phyloP scores from a whole-genome alignment of 768 basidiomycete genomes.

The Psilocybe sp. region DNA sequence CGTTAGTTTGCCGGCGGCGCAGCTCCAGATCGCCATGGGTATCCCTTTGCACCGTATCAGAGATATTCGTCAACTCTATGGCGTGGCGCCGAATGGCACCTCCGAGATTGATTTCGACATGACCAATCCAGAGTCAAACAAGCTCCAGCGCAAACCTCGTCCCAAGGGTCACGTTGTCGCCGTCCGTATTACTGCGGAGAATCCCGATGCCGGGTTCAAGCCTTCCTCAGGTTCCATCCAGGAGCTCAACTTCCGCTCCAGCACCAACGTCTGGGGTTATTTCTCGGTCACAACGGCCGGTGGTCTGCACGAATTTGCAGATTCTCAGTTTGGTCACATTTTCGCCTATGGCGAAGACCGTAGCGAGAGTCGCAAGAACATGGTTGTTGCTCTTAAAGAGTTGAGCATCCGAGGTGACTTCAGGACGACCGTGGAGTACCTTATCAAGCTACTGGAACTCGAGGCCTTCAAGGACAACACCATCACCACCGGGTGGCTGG shows the following conservation, averaged over 20 bases:
- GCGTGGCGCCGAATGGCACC: constrained; percentile 83
- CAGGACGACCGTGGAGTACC: constrained; percentile 96
- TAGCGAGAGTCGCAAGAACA: constrained; percentile 93
- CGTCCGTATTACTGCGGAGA: constrained; percentile 98
- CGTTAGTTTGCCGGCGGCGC: constrained; percentile 95
- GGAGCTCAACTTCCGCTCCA: constrained; percentile 99
- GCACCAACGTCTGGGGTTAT: constrained; percentile 99
- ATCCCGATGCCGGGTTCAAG: constrained; percentile 99
- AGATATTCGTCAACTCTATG: constrained; percentile 94
- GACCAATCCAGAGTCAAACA: constrained; percentile 80
- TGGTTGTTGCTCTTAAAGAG: constrained; percentile 99
- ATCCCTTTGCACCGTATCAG: constrained; percentile 93
- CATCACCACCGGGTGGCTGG: constrained; percentile 98
- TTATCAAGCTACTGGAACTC: constrained; percentile 95
- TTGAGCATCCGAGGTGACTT: constrained; percentile 98
- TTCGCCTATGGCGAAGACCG: constrained; percentile 99
- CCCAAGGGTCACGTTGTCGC: constrained; percentile 99
- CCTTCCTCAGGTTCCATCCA: constrained; percentile 96
- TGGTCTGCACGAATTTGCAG: constrained; percentile 97
- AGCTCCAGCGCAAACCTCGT: constrained; percentile 89
- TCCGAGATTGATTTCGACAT: constrained; percentile 98
- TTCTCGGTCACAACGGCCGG: constrained; percentile 96
- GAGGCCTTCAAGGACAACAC: constrained; percentile 97
- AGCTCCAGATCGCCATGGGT: constrained; percentile 98
- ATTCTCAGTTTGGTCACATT: constrained; percentile 99